phyloP scores from a whole-genome alignment of 2,329 filamentous ascomycete genomes.

The Sphaerostilbella broomeana region DNA sequence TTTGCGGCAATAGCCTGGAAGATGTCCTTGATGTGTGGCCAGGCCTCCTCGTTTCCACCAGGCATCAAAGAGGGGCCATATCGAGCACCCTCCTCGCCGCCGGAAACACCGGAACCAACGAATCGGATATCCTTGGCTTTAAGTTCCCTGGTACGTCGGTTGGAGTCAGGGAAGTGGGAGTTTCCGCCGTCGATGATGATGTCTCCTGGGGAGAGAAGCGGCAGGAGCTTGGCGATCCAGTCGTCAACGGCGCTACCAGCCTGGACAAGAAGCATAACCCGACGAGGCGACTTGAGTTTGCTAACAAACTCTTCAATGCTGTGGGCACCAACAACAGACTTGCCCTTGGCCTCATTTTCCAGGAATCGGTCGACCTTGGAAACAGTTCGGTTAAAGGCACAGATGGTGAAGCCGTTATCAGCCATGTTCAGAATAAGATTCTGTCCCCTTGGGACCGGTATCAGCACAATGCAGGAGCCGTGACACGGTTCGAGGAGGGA shows the following conservation, averaged over 20 bases:
- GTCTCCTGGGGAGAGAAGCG: constrained; percentile 75
- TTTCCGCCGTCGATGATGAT: constrained; percentile 99
- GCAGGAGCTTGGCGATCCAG: constrained; percentile 94
- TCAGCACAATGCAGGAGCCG: constrained; percentile 13
- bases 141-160: constrained; percentile 91
- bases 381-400: constrained; percentile 97
- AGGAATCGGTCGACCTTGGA: constrained; percentile 96
- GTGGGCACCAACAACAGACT: constrained; percentile 90
- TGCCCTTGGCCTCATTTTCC: constrained; percentile 87
- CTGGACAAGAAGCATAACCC: constrained; percentile 98
- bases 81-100: constrained; percentile 97
- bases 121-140: constrained; percentile 83
- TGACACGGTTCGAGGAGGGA: constrained; percentile 14
- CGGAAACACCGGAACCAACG: constrained; percentile 94
- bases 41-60: constrained; percentile 95
- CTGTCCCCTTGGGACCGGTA: constrained; percentile 50
- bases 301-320: constrained; percentile 87
- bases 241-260: constrained; percentile 96
- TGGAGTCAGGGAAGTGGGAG: constrained; percentile 98
- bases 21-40: constrained; percentile 97
- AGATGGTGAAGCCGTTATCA: constrained; percentile 90
- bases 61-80: constrained; percentile 98
- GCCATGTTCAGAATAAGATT: constrained; percentile 88
- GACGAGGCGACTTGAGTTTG: constrained; percentile 95
- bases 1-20: constrained; percentile 98